Evolutionary conservation across 495 filamentous ascomycete genomes (phyloP).

Genomic region (Daldinia concentrica): DNA sequence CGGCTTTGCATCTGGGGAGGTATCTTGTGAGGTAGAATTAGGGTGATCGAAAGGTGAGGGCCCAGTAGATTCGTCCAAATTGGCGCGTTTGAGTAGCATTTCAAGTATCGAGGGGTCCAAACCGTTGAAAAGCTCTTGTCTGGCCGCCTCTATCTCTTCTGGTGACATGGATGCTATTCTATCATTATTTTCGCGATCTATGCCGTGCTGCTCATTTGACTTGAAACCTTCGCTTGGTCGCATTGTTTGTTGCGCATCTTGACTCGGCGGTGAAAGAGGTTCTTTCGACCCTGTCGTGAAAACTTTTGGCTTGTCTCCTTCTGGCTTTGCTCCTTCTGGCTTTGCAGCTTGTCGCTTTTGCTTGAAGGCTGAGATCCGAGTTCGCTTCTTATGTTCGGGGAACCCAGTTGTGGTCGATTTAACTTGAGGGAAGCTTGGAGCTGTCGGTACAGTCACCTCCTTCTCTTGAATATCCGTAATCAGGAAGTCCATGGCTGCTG

Average conservation of each 20-base stretch:
- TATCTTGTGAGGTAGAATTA: conserved; percentile 14
- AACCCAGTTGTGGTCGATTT: conserved; percentile 76
- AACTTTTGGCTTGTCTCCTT: conserved; percentile 26
- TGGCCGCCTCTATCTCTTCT: conserved; percentile 79
- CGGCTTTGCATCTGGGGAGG: conserved; percentile 6
- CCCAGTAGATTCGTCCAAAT: conserved; percentile 69
- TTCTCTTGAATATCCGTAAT: conserved; percentile 85
- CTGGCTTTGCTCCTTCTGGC: conserved; percentile 20
- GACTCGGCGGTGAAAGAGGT: conserved; percentile 2
- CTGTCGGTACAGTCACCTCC: conserved; percentile 59
- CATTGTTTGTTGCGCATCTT: conserved; percentile 8
- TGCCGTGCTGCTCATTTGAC: conserved; percentile 69
- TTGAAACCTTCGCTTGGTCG: conserved; percentile 34
- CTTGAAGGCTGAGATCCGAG: conserved; percentile 78
- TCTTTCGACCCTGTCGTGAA: conserved; percentile 19
- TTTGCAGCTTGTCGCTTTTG: conserved; percentile 61
- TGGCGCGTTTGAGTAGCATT: conserved; percentile 78
- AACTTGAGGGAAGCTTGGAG: conserved; percentile 71
- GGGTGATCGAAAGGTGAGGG: conserved; percentile 52
- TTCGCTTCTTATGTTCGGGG: conserved; percentile 82
- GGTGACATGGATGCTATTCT: conserved; percentile 81
- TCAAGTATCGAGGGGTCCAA: conserved; percentile 78
- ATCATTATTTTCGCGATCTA: conserved; percentile 83
- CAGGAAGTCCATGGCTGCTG: conserved; percentile 58
- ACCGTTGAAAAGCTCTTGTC: conserved; percentile 73